Evolutionary conservation across 257 asterid genomes (phyloP).

Genomic region (Jacaranda mimosifolia): DNA sequence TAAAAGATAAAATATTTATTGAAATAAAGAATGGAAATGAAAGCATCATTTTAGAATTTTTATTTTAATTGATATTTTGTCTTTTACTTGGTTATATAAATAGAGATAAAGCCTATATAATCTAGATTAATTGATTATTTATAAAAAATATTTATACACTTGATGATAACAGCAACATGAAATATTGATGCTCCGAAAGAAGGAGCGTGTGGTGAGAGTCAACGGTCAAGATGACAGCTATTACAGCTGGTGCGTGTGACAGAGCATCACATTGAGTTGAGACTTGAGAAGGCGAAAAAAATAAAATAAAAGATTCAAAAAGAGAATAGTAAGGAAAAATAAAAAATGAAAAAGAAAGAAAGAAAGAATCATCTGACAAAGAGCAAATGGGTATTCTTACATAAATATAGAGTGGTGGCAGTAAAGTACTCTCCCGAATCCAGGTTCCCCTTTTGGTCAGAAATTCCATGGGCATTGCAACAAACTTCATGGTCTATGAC

Average conservation of each 20-base stretch:
- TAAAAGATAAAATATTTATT: no score
- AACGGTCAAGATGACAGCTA: conserved; percentile 70
- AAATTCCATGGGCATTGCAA: conserved; percentile 22
- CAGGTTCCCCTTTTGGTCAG: conserved; percentile 49
- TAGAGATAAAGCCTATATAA: no score
- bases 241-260: conserved; percentile 63
- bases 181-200: background rate
- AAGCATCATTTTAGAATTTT: no score
- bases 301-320: background rate
- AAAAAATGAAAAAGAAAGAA: background rate
- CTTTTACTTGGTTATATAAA: no score
- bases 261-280: conserved; percentile 50
- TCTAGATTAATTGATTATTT: no score
- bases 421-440: conserved; percentile 48
- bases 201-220: conserved; percentile 37
- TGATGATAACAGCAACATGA: no score
- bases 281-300: background rate
- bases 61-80: no score
- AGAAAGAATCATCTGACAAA: conserved; percentile 53
- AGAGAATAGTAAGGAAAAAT: background rate
- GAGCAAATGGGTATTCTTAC: conserved; percentile 64
- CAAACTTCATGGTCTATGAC: background rate
- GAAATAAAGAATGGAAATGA: no score
- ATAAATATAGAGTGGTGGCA: conserved; percentile 49
- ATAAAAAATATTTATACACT: no score